Base-by-base conservation (phyloP, 2,329 filamentous ascomycete species). In the Phaeophleospora eucalypticola region DNA sequence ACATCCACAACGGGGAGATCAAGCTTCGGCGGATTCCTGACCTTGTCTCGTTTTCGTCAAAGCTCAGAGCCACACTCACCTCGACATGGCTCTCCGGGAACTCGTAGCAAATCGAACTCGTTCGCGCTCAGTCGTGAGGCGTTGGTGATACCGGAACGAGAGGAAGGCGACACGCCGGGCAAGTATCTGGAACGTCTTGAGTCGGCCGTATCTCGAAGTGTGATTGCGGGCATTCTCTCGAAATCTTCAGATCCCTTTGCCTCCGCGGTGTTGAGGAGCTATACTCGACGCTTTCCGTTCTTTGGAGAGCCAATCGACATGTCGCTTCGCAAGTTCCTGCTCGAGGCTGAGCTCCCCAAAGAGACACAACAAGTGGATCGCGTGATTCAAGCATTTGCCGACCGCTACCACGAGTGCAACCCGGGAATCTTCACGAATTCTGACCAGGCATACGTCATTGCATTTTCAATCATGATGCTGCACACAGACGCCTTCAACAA, bases 401-500 rank as follows among this genome's bases (percentile, higher is more conserved):
- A 98, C 65, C 82, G 93, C 48, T 98, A 98, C 66, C 88, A 97
- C 64, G 93, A 98, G 68, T 98, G 93, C 70, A 98, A 98, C 60
- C 93, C 93, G 2, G 91, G 93, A 33, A 94, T 98, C 50, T 98
- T 95, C 68, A 80, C 86, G 18, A 84, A 84, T 27, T 82, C 89
- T 41, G 93, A 97, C 62, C 89, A 96, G 69, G 90, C 93, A n/a
- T 96, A 97, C 66, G 95, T 97, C 61, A 91, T 97, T 54, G 89
- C 91, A 14, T 98, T 98, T 65, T 97, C 91, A 2, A 82, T 98
- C 46, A 80, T 98, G 49, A 96, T 98, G 58, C 75, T 98, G 27
- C 93, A 98, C 61, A 97, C 93, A 0, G 93, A 98, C 64, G 88
- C 95, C n/a, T 97, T 97, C 80, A 98, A 98, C 75, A 95, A 95